A percentile compares a stretch with the other conserved stretches of the same genome.
phyloP scores from a whole-genome alignment of 1,139 yeast species.

The Saccharomyces hybrid region DNA sequence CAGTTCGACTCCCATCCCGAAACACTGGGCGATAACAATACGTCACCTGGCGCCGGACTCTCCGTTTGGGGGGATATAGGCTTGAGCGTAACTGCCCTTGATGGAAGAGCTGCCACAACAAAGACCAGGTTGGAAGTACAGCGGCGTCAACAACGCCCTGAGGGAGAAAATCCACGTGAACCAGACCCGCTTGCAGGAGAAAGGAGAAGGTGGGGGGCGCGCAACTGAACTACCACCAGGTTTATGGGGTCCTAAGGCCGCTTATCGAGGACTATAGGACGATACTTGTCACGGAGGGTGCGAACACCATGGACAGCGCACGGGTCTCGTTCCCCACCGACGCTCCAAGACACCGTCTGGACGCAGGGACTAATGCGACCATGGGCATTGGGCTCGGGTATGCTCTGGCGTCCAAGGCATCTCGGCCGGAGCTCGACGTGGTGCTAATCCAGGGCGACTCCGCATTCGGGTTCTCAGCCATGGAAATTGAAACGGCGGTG shows the following conservation, averaged over 20 bases:
- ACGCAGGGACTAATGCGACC: constrained; percentile 66
- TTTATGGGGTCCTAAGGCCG: constrained; percentile 43
- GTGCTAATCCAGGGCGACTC: constrained; percentile 65
- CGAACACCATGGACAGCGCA: constrained; percentile 64
- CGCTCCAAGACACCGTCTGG: constrained; percentile 47
- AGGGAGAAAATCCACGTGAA: constrained; percentile 34
- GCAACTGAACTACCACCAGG: constrained; percentile 43
- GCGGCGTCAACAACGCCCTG: constrained; percentile 29
- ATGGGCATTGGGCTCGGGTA: constrained; percentile 67
- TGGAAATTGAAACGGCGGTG: constrained; percentile 58
- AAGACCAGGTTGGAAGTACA: constrained; percentile 13
- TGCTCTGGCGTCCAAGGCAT: constrained; percentile 52
- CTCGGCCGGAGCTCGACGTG: constrained; percentile 40
- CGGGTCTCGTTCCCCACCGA: constrained; percentile 49
- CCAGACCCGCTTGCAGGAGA: constrained; percentile 30
- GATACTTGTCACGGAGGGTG: constrained; percentile 53
- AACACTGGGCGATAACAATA: constrained; percentile 42
- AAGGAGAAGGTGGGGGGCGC: constrained; percentile 25
- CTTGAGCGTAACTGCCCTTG: constrained; percentile 38
- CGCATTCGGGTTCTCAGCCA: constrained; percentile 61
- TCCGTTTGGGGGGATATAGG: constrained; percentile 42
- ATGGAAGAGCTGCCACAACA: constrained; percentile 7
- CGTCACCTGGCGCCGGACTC: constrained; percentile 8
- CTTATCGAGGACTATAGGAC: constrained; percentile 33
- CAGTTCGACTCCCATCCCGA: constrained; percentile 50